A percentile compares a stretch with the other conserved stretches of the same genome.
phyloP scores from a whole-genome alignment of 345 rosid species.

The Citrus sp. region DNA sequence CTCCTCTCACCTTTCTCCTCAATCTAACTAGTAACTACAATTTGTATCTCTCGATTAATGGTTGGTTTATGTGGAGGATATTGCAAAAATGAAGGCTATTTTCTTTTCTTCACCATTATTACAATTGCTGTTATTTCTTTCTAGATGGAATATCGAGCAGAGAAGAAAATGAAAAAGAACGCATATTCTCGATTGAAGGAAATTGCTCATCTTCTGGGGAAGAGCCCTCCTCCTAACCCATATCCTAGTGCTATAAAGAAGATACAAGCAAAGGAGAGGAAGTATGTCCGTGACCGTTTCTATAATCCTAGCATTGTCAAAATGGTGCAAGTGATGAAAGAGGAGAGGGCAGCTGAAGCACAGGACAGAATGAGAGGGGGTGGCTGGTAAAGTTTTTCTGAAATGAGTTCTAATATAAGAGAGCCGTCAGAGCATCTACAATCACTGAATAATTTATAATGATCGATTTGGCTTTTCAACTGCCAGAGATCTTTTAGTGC shows the following conservation, averaged over 20 bases:
- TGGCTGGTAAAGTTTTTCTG: conserved; percentile 11
- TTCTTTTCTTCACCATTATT: not conserved
- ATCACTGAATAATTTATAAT: not conserved
- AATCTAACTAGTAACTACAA: not conserved
- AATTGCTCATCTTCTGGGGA: conserved; percentile 61
- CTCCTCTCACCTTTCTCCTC: not conserved
- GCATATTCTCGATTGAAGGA: conserved; percentile 68
- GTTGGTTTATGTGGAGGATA: not conserved
- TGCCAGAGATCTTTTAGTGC: not conserved
- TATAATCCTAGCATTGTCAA: conserved; percentile 41
- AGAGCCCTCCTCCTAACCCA: conserved; percentile 76
- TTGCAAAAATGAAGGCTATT: not conserved
- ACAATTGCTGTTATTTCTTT: not conserved
- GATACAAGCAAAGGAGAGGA: conserved; percentile 54
- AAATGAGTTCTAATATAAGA: not conserved
- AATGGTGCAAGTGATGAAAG: conserved; percentile 57
- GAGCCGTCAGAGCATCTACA: not conserved
- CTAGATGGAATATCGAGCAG: conserved; percentile 72
- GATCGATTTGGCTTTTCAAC: not conserved
- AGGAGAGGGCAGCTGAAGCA: conserved; percentile 41
- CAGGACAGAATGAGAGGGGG: conserved; percentile 29
- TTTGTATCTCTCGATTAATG: not conserved
- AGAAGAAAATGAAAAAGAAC: conserved; percentile 60
- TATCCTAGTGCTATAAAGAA: conserved; percentile 64
- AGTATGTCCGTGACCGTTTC: conserved; percentile 48